Base-by-base conservation (phyloP, 352 stramenopile genomes). In the Pythium grandisporangium region DNA sequence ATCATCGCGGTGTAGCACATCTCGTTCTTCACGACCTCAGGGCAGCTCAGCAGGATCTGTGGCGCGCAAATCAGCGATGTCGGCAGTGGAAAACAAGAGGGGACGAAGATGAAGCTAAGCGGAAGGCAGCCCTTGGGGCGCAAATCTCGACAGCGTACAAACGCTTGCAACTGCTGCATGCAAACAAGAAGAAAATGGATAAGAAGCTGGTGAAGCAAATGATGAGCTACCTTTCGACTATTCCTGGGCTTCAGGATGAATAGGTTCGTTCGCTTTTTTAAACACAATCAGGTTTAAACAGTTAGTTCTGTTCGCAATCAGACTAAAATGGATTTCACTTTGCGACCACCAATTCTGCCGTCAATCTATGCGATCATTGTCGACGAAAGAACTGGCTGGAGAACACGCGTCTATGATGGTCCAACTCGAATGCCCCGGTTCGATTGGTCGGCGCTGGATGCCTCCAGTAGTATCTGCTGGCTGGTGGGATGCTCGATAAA, bases 161-260 rank as follows among this genome's bases (percentile, higher is more conserved):
- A 54, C 70, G 64, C 11, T 54, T 92, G 33, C 71, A 89, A 51
- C 48, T 66, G 26, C 57, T 90, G 41, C 66, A 84, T 43, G 57
- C 63, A 4, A 81, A 70, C 51, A 87, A 84, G 44, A 92, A 92
- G 55, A 78, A 72, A 30, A 44, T 82, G 30, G 76, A 92, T 59
- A 86, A 85, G 55, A 83, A 74, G 42, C 47, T 88, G 32, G 67
- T 90, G 48, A 92, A 92, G 52, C 66, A 90, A 45, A 85, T 92
- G 71, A 57, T 92, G 21, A 63, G 59, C 27, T 92, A 92, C 49
- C 48, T 92, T 29, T 70, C 78, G 21, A 82, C 69, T 13, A 72
- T 92, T 14, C 70, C 67, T 25, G 67, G 54, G 6, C 40, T 88
- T 14, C 66, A 84, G 52, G 53, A 76, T 17, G 37, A 44, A 30